These are phyloP conservation scores for Candida ulmi DNA, from an alignment of 805 yeast genomes.

Conservation along the genomic window DNA sequence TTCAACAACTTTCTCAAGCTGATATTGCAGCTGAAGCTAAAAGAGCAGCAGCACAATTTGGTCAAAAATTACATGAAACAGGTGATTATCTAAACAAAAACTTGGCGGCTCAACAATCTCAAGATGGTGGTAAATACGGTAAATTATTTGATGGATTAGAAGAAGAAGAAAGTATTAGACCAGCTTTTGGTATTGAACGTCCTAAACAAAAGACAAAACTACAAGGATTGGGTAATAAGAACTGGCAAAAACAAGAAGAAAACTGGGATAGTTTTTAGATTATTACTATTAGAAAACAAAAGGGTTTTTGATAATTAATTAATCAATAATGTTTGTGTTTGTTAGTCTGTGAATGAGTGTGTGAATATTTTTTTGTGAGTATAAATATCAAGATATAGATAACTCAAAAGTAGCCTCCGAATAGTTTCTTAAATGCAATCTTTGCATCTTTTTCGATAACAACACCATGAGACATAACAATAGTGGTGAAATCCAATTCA, in stretches of 20 bases:
- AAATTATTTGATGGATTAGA: constrained; percentile 54
- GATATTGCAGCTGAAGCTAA: constrained; percentile 79
- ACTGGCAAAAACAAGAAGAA: constrained; percentile 45
- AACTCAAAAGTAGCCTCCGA: constrained; percentile 1
- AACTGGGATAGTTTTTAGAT: constrained; percentile 63
- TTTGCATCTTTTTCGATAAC: constrained; percentile 38
- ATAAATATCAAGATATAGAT: too few relatives aligned
- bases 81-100: constrained; percentile 70
- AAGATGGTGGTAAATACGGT: constrained; percentile 36
- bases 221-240: constrained; percentile 40
- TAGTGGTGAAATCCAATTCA: constrained; percentile 41
- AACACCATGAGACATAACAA: constrained; percentile 58
- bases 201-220: constrained; percentile 57
- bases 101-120: constrained; percentile 41
- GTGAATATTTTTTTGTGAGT: too few relatives aligned
- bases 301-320: too few relatives aligned
- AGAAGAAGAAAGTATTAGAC: constrained; percentile 35
- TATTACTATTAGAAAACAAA: too few relatives aligned
- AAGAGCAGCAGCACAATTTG: constrained; percentile 95
- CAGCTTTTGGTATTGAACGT: constrained; percentile 62
- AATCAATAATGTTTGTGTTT: too few relatives aligned
- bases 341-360: too few relatives aligned
- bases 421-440: constrained; percentile 18
- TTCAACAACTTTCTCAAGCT: constrained; percentile 71
- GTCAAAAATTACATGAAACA: constrained; percentile 88